Evolutionary conservation across 106 monocot genomes (phyloP), one percentile per base, ranked within the genome.

Genomic region (Acorus gramineus): DNA sequence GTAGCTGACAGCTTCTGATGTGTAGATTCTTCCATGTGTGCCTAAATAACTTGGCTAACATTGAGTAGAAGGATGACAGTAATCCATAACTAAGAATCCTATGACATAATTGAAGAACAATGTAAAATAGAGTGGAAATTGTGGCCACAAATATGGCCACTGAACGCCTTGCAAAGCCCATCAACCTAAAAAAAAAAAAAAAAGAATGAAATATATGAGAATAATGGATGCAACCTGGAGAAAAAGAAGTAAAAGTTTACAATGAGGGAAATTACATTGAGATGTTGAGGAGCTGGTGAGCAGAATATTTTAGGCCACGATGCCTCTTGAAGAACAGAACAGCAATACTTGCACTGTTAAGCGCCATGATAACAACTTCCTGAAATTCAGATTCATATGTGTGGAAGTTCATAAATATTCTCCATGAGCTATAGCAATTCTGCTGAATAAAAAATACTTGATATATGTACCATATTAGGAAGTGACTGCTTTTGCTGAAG

Each of bases 291-390:
- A 64, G 77, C 3, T 72, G 11, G 50, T 2, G 52, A 14, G 3
- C 12, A 69, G 68, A 58, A 62, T 42, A 55, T 56, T 6, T 69
- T 4, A 61, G 49, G 70, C 67, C 56, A 47, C 67, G 53, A 48
- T 9, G 44, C 59, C 71, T 66, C 45, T 73, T 67, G 47, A 78
- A 14, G 14, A 13, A 52, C 62, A 64, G 14, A 62, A 71, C 74
- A 28, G 77, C 88, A 68, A 69, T 57, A 75, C 57, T 71, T 67
- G 92, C 72, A 74, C 98, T 85, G 50, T 92, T 98, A 54, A 98
- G 66, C 42, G 85, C 88, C 72, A 72, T 63, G 53, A 89, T 9
- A 55, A 84, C 73, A 49, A 52, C 11, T 7, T 79, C 88, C 88
- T 98, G 67, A 14, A 74, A 6, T 42, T 14, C 12, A 11, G 4